Percentiles rank a stretch among this genome's conserved stretches.
phyloP scores from a whole-genome alignment of 1,284 basidiomycete species.

The Laetiporus sulphureus region DNA sequence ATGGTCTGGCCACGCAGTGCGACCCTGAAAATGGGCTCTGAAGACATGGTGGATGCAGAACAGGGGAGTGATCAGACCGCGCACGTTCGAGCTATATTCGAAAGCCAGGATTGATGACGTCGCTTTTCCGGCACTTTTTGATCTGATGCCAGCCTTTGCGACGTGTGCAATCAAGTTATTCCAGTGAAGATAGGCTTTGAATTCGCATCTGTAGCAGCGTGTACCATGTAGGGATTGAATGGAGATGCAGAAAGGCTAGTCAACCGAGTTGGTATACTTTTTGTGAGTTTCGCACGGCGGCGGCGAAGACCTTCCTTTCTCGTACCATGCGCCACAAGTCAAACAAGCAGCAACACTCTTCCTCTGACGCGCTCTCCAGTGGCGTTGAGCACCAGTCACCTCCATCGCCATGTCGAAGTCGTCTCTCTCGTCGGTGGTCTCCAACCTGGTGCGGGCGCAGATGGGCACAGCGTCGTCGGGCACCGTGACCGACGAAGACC shows the following conservation, averaged over 20 bases:
- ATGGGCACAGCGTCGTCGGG: constrained; percentile 64
- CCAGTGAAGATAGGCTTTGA: too few species aligned
- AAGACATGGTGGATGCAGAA: not conserved
- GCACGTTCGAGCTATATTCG: too few species aligned
- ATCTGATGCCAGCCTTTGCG: too few species aligned
- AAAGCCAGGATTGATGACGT: too few species aligned
- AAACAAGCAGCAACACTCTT: not conserved
- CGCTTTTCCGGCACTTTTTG: too few species aligned
- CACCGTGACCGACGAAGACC: constrained; percentile 72
- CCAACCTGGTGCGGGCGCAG: constrained; percentile 74
- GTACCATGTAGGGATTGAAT: too few species aligned
- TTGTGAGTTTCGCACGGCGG: too few species aligned
- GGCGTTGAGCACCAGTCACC: not conserved
- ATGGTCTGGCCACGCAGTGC: constrained; percentile 53
- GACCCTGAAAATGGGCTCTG: constrained; percentile 28
- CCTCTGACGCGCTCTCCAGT: not conserved
- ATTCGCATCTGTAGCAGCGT: too few species aligned
- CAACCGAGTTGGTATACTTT: too few species aligned
- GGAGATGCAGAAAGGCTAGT: too few species aligned
- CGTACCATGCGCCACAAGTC: not conserved
- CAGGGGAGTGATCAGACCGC: too few species aligned
- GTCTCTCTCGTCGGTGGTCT: constrained; percentile 79
- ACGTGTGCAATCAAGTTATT: too few species aligned
- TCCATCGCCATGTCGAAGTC: constrained; percentile 19
- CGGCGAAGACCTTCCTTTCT: not conserved